Conservation (phyloP, 2,329 filamentous ascomycete genomes). For the Penicillium glabrum region DNA sequence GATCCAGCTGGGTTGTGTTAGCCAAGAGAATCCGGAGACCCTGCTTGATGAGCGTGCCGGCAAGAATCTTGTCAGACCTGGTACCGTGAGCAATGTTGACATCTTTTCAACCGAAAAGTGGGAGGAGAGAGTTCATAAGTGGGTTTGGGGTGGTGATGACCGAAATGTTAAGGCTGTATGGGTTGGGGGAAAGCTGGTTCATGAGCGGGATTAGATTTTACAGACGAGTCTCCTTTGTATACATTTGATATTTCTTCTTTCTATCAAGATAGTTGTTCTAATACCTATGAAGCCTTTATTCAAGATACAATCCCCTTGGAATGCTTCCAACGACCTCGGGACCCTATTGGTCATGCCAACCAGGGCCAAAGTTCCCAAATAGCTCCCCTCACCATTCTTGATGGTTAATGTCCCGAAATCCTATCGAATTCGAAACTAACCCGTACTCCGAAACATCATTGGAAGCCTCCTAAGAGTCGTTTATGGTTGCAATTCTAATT, state of each 20-base stretch:
- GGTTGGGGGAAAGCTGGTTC: conserved; percentile 82
- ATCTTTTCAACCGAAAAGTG: conserved; percentile 87
- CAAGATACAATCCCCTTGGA: no score
- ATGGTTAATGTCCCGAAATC: no score
- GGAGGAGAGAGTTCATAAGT: conserved; percentile 85
- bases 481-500: no score
- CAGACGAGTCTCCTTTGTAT: neutral
- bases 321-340: no score
- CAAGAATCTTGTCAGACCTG: conserved; percentile 36
- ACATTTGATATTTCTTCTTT: neutral
- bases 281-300: no score
- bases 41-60: conserved; percentile 1
- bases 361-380: no score
- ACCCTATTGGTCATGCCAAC: no score
- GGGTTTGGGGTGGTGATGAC: conserved; percentile 92
- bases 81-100: conserved; percentile 68
- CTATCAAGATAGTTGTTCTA: no score
- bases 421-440: no score
- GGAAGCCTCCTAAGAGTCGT: no score
- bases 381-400: no score
- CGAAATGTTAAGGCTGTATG: conserved; percentile 86
- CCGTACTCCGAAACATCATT: no score
- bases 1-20: conserved; percentile 60
- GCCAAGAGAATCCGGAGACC: conserved; percentile 14
- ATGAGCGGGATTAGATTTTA: conserved; percentile 40